A percentile compares a stretch with the other conserved stretches of the same genome.
Evolutionary conservation across 176 grass and related monocot genomes (phyloP).

Genomic region (Alloteropsis semialata): DNA sequence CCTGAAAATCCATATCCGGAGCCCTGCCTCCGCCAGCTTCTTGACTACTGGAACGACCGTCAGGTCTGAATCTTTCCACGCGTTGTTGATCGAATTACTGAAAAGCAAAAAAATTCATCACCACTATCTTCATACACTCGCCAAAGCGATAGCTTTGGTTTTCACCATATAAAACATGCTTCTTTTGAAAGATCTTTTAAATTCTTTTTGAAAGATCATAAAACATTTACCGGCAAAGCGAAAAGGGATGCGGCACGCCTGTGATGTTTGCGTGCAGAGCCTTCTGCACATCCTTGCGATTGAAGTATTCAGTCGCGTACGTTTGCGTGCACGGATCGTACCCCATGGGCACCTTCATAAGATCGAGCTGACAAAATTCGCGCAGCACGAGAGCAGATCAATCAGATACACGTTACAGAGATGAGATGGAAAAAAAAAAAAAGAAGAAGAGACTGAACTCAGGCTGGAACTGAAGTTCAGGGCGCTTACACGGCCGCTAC

Average conservation of each 20-base stretch:
- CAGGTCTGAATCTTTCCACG: slow-evolving; percentile 39
- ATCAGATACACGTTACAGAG: neutral
- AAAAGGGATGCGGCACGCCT: neutral
- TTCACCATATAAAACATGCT: neutral
- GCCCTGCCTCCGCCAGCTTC: slow-evolving; percentile 42
- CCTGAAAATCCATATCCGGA: slow-evolving; percentile 59
- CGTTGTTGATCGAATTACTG: slow-evolving; percentile 11
- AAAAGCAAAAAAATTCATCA: neutral
- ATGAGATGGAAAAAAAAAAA: neutral
- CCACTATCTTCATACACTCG: neutral
- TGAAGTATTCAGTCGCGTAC: slow-evolving; percentile 42
- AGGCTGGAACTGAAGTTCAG: neutral
- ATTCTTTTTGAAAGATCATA: no score
- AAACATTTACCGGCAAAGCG: slow-evolving; percentile 37
- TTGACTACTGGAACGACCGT: slow-evolving; percentile 44
- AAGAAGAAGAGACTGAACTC: neutral
- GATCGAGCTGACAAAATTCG: neutral
- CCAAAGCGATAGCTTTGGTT: neutral
- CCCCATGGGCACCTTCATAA: slow-evolving; percentile 30
- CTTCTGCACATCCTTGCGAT: slow-evolving; percentile 43
- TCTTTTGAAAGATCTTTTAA: no score
- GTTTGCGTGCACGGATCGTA: slow-evolving; percentile 40
- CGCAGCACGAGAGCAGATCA: neutral
- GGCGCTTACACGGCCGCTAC: slow-evolving; percentile 26
- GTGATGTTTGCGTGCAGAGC: slow-evolving; percentile 46